Base-by-base conservation (phyloP, 2,329 filamentous ascomycete species). In the Fragosphaeria purpurea region DNA sequence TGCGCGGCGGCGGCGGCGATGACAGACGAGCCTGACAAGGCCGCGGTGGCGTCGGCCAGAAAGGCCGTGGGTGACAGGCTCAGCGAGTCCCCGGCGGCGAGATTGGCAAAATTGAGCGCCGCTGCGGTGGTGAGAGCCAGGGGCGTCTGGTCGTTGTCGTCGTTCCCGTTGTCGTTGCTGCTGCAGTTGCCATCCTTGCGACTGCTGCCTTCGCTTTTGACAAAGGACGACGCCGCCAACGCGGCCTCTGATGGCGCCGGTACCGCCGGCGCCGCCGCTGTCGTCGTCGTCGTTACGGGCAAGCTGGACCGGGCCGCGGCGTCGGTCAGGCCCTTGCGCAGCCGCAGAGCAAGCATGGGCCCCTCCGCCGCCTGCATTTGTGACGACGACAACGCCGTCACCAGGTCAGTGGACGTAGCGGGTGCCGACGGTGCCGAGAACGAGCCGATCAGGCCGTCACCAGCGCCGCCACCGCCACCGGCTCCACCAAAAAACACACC, bases 1-100 rank as follows among this genome's bases (percentile, higher is more conserved):
- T 33, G 12, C 9, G 46, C 44, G 2, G 37, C 10, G 6, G 53
- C 50, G 2, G 55, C 50, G 9, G 53, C 53, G 33, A 57, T 51
- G 5, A 54, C 32, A 1, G 50, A 45, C 30, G 41, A 37, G 34
- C 55, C 52, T 2, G 54, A 50, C 39, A 54, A 49, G 41, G 45
- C 31, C n/a, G 53, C 53, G 2, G 51, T 46, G 39, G 46, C 51
- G 11, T 47, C 46, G 37, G 55, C 53, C 35, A 57, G 50, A 35
- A 48, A 55, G 2, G 46, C 45, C 6, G 11, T 50, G 13, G 55
- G 53, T 10, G 55, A 53, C 31, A 51, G 38, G 5, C 31, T 7
- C 30, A 34, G 9, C 9, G 4, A 13, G 11, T 6, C 37, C 11
- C 45, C 35, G n/a, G 32, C n/a, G 8, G 51, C 41, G 30, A 53